Conservation (phyloP, 176 grass and related monocot species). For the Alopecurus myosuroides region DNA sequence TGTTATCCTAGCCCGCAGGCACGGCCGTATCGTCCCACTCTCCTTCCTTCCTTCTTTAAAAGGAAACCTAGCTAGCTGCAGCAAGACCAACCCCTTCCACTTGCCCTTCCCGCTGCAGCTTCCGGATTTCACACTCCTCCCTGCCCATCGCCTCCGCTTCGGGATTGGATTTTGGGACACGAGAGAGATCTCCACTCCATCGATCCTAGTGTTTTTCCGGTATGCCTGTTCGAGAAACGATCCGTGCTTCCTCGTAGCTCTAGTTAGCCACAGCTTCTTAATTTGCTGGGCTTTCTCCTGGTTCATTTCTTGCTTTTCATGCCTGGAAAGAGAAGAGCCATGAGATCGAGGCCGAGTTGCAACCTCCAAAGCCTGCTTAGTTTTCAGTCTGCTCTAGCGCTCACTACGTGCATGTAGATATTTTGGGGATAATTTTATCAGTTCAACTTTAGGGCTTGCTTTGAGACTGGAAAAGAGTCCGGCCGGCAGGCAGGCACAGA, state of each 20-base stretch:
- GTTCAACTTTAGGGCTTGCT: not conserved
- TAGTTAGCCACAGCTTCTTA: not conserved
- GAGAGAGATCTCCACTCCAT: not conserved
- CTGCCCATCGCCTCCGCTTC: not conserved
- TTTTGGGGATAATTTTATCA: not conserved
- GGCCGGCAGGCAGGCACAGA: not conserved
- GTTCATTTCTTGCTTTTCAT: not conserved
- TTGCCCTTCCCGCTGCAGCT: not conserved
- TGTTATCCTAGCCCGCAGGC: not conserved
- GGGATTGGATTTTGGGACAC: not conserved
- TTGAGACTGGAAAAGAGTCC: not conserved
- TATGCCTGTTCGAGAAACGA: not conserved
- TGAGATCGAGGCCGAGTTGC: not conserved
- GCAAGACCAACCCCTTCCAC: not conserved
- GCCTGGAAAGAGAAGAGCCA: not conserved
- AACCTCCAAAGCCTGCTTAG: not conserved
- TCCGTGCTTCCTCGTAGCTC: not conserved
- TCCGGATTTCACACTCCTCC: not conserved
- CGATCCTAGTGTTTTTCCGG: not conserved
- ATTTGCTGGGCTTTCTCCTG: not conserved
- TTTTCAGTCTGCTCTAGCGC: not conserved
- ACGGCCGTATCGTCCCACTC: not conserved
- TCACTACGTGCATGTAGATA: not conserved
- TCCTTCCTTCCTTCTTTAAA: not conserved
- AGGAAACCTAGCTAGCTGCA: conserved; percentile 8